Conservation (phyloP, 2,329 filamentous ascomycete genomes). For the Tolypocladium inflatum region DNA sequence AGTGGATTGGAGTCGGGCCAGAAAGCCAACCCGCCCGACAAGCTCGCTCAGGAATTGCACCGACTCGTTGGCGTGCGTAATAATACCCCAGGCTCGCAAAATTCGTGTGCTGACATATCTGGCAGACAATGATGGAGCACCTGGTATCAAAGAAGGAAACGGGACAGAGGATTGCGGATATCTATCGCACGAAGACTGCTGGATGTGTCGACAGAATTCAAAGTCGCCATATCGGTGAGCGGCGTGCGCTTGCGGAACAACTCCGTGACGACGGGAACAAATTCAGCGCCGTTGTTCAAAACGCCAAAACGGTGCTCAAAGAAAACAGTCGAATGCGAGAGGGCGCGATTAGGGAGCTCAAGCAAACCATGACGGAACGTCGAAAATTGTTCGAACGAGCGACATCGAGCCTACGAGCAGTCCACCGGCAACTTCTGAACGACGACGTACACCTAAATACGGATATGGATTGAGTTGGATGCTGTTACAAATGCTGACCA, state of each 20-base stretch:
- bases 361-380: slow-evolving; percentile 7
- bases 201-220: slow-evolving; percentile 12
- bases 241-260: slow-evolving; percentile 4
- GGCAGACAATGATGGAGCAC: slow-evolving; percentile 12
- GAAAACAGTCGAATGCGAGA: slow-evolving; percentile 1
- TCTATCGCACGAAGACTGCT: slow-evolving; percentile 11
- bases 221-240: slow-evolving; percentile 12
- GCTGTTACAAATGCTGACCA: no score
- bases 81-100: no score
- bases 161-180: slow-evolving; percentile 9
- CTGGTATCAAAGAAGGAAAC: slow-evolving; percentile 12
- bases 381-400: slow-evolving; percentile 6
- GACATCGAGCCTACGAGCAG: slow-evolving; percentile 10
- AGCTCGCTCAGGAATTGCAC: slow-evolving; percentile 7
- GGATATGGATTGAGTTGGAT: not conserved
- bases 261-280: slow-evolving; percentile 9
- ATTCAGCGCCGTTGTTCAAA: slow-evolving; percentile 8
- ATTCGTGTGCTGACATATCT: not conserved
- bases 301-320: slow-evolving; percentile 6
- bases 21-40: not conserved
- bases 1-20: not conserved
- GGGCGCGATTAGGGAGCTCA: slow-evolving; percentile 3
- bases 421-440: slow-evolving; percentile 10
- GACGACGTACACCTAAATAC: not conserved
- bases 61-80: slow-evolving; percentile 14